These are phyloP conservation scores for Chaetomium tenue DNA, from an alignment of 495 filamentous ascomycete species.

Conservation along the genomic window DNA sequence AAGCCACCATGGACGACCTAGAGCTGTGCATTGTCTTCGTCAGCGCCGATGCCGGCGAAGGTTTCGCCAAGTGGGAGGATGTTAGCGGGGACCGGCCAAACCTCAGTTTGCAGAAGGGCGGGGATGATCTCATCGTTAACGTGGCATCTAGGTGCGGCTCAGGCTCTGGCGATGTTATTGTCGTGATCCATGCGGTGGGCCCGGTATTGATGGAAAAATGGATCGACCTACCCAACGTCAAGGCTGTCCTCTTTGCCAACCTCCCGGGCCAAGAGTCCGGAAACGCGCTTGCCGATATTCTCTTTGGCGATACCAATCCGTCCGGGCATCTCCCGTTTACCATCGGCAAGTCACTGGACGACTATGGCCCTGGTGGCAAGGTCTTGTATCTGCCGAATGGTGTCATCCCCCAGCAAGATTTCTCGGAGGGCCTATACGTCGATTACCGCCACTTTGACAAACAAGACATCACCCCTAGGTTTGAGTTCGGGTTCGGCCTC, in stretches of 20 bases:
- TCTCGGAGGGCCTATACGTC: conserved; percentile 77
- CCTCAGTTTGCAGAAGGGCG: conserved; percentile 72
- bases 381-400: conserved; percentile 73
- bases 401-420: conserved; percentile 77
- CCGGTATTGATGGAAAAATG: conserved; percentile 82
- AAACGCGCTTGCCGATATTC: conserved; percentile 75
- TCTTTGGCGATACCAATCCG: conserved; percentile 83
- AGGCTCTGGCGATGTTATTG: conserved; percentile 65
- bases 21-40: conserved; percentile 70
- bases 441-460: conserved; percentile 94
- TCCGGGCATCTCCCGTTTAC: conserved; percentile 89
- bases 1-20: conserved; percentile 45
- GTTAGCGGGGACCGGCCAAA: conserved; percentile 82
- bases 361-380: conserved; percentile 78
- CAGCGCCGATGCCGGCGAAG: conserved; percentile 63
- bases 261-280: conserved; percentile 90
- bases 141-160: conserved; percentile 70
- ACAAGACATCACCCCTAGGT: conserved; percentile 61
- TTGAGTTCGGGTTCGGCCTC: conserved; percentile 76
- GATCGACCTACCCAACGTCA: conserved; percentile 75
- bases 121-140: conserved; percentile 66
- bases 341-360: conserved; percentile 72
- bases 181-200: conserved; percentile 88
- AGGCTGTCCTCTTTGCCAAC: conserved; percentile 81
- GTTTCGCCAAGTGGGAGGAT: conserved; percentile 59